phyloP scores from a whole-genome alignment of 148 eudicot species.

The Pouteria glomerata region DNA sequence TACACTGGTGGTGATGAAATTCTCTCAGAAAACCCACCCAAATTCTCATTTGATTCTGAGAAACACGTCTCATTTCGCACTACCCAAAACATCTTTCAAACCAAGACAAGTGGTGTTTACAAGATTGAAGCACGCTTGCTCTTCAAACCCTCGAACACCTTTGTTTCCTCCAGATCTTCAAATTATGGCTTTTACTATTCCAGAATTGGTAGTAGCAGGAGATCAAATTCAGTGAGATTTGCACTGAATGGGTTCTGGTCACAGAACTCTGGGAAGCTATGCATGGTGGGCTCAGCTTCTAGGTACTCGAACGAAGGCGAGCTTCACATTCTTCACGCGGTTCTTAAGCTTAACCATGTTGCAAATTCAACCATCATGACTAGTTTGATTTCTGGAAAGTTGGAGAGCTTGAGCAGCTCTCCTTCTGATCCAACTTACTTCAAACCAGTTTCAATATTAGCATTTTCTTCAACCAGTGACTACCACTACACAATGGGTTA shows the following conservation, averaged over 20 bases:
- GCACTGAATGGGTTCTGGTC: constrained; percentile 21
- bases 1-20: constrained; percentile 22
- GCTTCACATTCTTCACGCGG: constrained; percentile 9
- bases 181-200: neutral
- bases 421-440: constrained; percentile 13
- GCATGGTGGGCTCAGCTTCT: constrained; percentile 22
- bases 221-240: neutral
- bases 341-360: constrained; percentile 11
- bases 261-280: constrained; percentile 13
- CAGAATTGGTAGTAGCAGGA: too few relatives aligned
- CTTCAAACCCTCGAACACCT: neutral
- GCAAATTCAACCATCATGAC: neutral
- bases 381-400: constrained; percentile 16
- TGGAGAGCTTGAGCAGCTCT: constrained; percentile 20
- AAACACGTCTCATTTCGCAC: neutral
- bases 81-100: constrained; percentile 2
- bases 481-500: constrained; percentile 19
- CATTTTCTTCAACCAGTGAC: neutral
- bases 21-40: neutral
- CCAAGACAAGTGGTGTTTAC: constrained; percentile 18
- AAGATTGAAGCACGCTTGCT: constrained; percentile 17
- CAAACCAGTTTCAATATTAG: constrained; percentile 13
- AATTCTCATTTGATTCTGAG: neutral
- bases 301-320: constrained; percentile 14
- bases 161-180: too few relatives aligned